Evolutionary conservation across 1,139 yeast species (phyloP).

Genomic region (Kodamaea alishanica): DNA sequence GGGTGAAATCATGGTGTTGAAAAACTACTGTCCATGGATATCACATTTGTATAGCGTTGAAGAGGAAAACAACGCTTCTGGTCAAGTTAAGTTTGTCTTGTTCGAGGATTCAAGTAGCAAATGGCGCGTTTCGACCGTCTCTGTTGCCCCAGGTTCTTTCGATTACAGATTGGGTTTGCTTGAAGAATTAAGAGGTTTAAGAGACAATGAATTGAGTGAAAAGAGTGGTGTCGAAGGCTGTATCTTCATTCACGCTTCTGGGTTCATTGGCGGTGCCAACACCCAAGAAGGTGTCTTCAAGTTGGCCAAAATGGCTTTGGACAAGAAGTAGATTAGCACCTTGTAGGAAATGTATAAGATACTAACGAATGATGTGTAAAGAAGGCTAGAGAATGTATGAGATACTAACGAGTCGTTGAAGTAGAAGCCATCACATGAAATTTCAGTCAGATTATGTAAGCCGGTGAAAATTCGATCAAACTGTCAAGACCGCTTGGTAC

Average conservation of each 20-base stretch:
- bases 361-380: no score
- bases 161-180: constrained; percentile 85
- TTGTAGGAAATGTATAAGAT: no score
- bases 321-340: constrained; percentile 1
- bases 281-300: constrained; percentile 72
- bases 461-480: no score
- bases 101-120: constrained; percentile 68
- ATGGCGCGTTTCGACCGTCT: constrained; percentile 92
- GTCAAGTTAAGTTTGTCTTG: constrained; percentile 68
- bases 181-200: constrained; percentile 87
- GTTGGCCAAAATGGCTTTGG: constrained; percentile 52
- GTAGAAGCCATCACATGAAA: no score
- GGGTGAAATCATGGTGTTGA: constrained; percentile 72
- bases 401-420: no score
- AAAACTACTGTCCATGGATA: constrained; percentile 87
- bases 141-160: constrained; percentile 69
- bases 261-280: constrained; percentile 94
- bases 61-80: constrained; percentile 51
- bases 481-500: no score
- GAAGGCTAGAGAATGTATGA: no score
- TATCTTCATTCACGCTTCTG: constrained; percentile 92
- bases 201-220: constrained; percentile 77
- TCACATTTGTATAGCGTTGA: constrained; percentile 82
- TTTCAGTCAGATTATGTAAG: no score
- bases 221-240: constrained; percentile 79